These are phyloP conservation scores for Picea abies DNA, from an alignment of 83 land plant genomes.

Conservation along the genomic window DNA sequence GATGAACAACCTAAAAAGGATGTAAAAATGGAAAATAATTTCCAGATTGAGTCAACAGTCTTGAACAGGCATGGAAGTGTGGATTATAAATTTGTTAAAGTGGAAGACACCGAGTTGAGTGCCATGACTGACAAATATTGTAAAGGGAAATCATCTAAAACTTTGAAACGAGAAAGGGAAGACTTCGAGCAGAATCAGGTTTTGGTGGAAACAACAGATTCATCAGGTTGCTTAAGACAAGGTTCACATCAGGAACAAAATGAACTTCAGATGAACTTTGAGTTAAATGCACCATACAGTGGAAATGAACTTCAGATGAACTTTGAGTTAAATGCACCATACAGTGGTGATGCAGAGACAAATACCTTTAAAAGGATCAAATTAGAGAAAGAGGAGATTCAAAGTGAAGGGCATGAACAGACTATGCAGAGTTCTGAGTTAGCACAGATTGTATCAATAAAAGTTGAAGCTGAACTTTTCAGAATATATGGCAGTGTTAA, in stretches of 20 bases:
- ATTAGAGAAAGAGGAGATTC: not conserved
- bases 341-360: not conserved
- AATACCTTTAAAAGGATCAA: conserved; percentile 12
- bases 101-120: not conserved
- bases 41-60: not conserved
- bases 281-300: too few species aligned
- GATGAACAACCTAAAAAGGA: conserved; percentile 24
- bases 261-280: not conserved
- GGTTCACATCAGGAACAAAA: not conserved
- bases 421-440: conserved; percentile 37
- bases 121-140: not conserved
- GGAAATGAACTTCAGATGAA: too few species aligned
- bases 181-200: conserved; percentile 19
- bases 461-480: conserved; percentile 88
- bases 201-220: conserved; percentile 26
- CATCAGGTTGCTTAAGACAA: conserved; percentile 11
- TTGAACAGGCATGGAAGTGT: not conserved
- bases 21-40: not conserved
- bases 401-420: conserved; percentile 16
- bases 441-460: conserved; percentile 45
- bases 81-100: not conserved
- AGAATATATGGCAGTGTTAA: conserved; percentile 83
- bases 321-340: not conserved
- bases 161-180: conserved; percentile 9
- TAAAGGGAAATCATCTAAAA: not conserved